Evolutionary conservation across 1,139 yeast genomes (phyloP), one percentile per base, ranked within the genome.

Genomic region (Pichia sp.): DNA sequence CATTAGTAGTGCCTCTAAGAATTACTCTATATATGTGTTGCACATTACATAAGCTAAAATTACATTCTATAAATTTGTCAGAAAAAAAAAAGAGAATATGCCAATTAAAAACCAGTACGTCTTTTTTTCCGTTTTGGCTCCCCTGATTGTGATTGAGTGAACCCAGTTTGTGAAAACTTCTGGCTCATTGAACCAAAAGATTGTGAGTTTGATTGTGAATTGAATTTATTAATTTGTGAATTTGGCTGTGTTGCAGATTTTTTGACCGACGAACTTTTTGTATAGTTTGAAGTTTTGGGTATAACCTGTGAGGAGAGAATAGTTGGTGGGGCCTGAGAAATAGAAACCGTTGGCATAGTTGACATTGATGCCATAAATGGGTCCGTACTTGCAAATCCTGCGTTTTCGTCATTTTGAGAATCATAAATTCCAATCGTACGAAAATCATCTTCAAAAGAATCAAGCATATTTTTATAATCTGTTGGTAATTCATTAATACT

Each of bases 361-460:
- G 18, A 4, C 25, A 46, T 11, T 10, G 44, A 41, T 10, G 37
- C 18, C 38, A 41, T 28, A n/a, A 32, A 41, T 28, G 43, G 43
- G 9, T 41, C 43, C n/a, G 25, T 29, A n/a, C 26, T 27, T 5
- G 43, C 25, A 18, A 31, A 34, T 5, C 10, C 10, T 3, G 25
- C 10, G 5, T 8, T 26, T 6, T 28, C 40, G 3, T 42, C 45
- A 9, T 45, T 49, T 3, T 49, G 54, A 4, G 40, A 39, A 33
- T 49, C 52, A 37, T 42, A 43, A 25, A 45, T 47, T 11, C 53
- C 48, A n/a, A 50, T 38, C 11, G 45, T 34, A 34, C 44, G 32
- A 42, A 52, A 50, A 44, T 54, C 55, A 5, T 37, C 42, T 25
- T 54, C 52, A 38, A 56, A 56, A 1, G 50, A 40, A 7, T 43